Evolutionary conservation across 163 green algal genomes (phyloP).

Genomic region (Coccomyxa subellipsoidea): DNA sequence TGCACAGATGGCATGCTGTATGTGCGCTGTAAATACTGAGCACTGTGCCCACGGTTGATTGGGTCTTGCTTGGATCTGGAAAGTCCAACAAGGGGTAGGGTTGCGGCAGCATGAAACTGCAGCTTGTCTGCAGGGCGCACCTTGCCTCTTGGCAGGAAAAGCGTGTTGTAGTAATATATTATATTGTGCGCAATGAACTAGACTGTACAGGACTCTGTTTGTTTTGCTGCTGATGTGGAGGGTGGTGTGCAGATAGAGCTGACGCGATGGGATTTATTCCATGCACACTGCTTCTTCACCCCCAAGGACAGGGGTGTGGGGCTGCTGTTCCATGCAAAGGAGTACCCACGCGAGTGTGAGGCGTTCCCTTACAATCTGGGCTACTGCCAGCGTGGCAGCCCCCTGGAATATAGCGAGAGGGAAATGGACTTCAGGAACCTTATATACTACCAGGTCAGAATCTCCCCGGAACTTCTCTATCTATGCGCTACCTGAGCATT

Average conservation of each 20-base stretch:
- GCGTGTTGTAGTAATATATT: too few relatives aligned
- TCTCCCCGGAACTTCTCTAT: not conserved
- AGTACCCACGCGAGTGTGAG: not conserved
- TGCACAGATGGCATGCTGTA: too few relatives aligned
- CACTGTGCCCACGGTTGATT: too few relatives aligned
- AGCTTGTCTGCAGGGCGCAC: too few relatives aligned
- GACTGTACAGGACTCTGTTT: too few relatives aligned
- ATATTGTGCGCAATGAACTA: too few relatives aligned
- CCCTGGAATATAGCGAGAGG: not conserved
- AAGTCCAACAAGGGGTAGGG: too few relatives aligned
- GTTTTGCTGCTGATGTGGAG: not conserved
- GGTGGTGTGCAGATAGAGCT: not conserved
- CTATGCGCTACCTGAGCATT: too few relatives aligned
- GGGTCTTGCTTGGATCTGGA: too few relatives aligned
- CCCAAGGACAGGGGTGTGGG: not conserved
- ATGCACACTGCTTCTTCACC: slow-evolving; percentile 4
- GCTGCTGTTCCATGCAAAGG: slow-evolving; percentile 14
- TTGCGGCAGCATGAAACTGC: too few relatives aligned
- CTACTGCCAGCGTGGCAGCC: slow-evolving; percentile 25
- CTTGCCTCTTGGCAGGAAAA: too few relatives aligned
- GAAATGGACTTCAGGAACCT: slow-evolving; percentile 27
- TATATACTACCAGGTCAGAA: slow-evolving; percentile 16
- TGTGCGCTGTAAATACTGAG: too few relatives aligned
- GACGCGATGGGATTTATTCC: slow-evolving; percentile 10
- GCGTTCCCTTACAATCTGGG: slow-evolving; percentile 20